phyloP scores from a whole-genome alignment of 2,329 filamentous ascomycete species.

The Rosellinia necatrix region DNA sequence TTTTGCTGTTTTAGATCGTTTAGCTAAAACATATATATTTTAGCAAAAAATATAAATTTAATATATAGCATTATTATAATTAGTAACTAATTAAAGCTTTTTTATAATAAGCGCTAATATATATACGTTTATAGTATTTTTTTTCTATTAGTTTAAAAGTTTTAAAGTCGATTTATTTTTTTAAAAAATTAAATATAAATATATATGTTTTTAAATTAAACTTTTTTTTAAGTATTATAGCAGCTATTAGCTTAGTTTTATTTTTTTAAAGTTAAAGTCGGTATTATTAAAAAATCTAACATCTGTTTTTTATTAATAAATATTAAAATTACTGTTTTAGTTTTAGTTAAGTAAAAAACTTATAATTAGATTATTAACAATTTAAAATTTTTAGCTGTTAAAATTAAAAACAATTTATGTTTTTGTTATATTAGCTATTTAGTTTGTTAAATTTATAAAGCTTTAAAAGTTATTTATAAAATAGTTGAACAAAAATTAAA shows the following conservation, averaged over 20 bases:
- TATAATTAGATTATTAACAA: neutral
- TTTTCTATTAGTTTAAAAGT: neutral
- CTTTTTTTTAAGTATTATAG: neutral
- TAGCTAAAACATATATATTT: too few relatives aligned
- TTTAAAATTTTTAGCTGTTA: neutral
- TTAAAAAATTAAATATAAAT: too few relatives aligned
- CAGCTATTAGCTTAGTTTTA: neutral
- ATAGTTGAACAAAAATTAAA: neutral
- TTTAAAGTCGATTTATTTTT: neutral
- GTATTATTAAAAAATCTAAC: neutral
- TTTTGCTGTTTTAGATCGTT: too few relatives aligned
- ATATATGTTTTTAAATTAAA: neutral
- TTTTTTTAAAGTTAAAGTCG: neutral
- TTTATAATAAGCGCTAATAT: too few relatives aligned
- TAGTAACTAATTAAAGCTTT: too few relatives aligned
- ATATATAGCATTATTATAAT: too few relatives aligned
- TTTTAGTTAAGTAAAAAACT: neutral
- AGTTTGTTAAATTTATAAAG: neutral
- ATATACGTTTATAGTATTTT: neutral
- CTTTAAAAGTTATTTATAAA: neutral
- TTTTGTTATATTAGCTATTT: too few relatives aligned
- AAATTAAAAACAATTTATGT: too few relatives aligned
- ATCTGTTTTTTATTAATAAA: neutral
- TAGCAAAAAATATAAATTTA: too few relatives aligned
- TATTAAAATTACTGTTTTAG: neutral